Evolutionary conservation across 2,329 filamentous ascomycete species (phyloP), one percentile per base, ranked within the genome.

Genomic region (Fusarium napiforme): DNA sequence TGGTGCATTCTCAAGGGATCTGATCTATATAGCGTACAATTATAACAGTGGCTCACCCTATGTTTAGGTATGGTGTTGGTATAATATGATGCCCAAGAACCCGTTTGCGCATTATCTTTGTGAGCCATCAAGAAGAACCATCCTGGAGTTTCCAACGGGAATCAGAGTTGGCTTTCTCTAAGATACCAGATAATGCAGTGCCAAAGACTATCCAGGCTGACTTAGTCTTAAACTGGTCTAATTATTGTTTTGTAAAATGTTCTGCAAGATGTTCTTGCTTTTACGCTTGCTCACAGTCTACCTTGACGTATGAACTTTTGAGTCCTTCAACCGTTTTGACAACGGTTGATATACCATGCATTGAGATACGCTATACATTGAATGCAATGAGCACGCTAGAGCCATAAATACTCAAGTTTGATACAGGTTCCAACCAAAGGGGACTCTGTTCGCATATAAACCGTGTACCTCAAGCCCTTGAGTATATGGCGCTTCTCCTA

Each of bases 181-280:
- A 18, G 2, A 18, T 49, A 23, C 14, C 7, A 50, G 2, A 15
- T 7, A 5, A 7, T 9, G 11, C 4, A 32, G 21, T 49, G 23
- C 23, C 23, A 23, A 23, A 23, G 23, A 23, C 7, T n/a, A 7
- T n/a, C 7, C 3, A 47, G 28, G 4, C 19, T 11, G 7, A 16
- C 2, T 1, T 8, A 9, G 10, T 30, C 9, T 18, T 30, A 2
- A 9, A 2, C 4, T 9, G 28, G 3, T 7, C 28, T 5, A 7
- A 3, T 14, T n/a, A 5, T 30, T 11, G 23, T 16, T 21, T 9
- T 49, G 14, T 9, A n/a, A n/a, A 6, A 18, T n/a, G 4, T 15
- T 18, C 19, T 32, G 21, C 16, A 9, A n/a, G 2, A 16, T 49
- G 21, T n/a, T 15, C 3, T 32, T 32, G 15, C 21, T 12, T 12